Evolutionary conservation across 495 filamentous ascomycete genomes (phyloP).

Genomic region (Penicillium simplicissimum): DNA sequence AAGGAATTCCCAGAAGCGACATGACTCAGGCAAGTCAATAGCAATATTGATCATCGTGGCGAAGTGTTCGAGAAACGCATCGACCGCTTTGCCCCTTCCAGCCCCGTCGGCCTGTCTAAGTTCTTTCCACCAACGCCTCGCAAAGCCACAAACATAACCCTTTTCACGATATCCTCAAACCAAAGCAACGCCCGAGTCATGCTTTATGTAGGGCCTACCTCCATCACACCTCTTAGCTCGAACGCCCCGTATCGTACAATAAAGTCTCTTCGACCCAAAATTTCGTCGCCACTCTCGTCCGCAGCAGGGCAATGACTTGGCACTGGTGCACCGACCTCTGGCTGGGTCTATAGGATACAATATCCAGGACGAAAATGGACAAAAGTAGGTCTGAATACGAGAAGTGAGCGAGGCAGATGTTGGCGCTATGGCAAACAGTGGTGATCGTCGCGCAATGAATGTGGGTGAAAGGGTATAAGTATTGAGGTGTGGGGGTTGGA

Average conservation of each 20-base stretch:
- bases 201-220: background rate
- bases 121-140: background rate
- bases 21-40: background rate
- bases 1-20: background rate
- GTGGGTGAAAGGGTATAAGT: background rate
- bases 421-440: background rate
- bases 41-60: background rate
- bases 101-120: background rate
- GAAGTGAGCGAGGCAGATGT: background rate
- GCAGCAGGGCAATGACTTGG: background rate
- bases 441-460: background rate
- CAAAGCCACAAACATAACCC: background rate
- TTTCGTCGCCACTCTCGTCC: background rate
- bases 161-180: background rate
- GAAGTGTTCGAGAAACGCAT: background rate
- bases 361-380: background rate
- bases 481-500: background rate
- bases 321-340: background rate
- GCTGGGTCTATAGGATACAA: background rate
- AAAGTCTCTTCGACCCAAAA: background rate
- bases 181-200: background rate
- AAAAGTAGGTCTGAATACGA: conserved; percentile 2
- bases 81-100: background rate
- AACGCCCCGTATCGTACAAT: background rate
- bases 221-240: background rate